Evolutionary conservation across 345 rosid species (phyloP).

Genomic region (Gossypium arboreum): DNA sequence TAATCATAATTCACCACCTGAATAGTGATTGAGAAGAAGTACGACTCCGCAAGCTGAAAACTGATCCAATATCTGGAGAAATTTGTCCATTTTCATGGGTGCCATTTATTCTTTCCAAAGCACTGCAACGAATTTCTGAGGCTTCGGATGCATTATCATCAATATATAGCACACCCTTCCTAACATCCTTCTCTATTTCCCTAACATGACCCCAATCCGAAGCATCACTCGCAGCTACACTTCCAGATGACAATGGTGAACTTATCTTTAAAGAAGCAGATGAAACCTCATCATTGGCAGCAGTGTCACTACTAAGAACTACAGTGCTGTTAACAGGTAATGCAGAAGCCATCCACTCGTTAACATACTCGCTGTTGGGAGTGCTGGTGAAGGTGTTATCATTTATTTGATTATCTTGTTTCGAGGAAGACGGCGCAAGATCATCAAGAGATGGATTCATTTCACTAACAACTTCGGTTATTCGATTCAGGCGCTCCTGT

Average conservation of each 20-base stretch:
- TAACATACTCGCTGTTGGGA: slow-evolving; percentile 31
- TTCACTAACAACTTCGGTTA: slow-evolving; percentile 74
- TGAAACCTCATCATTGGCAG: slow-evolving; percentile 60
- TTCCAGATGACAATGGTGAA: slow-evolving; percentile 66
- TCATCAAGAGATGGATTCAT: slow-evolving; percentile 57
- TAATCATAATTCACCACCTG: slow-evolving; percentile 46
- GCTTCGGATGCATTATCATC: slow-evolving; percentile 70
- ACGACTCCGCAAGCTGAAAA: slow-evolving; percentile 34
- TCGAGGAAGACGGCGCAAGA: slow-evolving; percentile 36
- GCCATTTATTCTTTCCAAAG: slow-evolving; percentile 47
- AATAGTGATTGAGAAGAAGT: slow-evolving; percentile 57
- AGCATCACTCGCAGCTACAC: slow-evolving; percentile 56
- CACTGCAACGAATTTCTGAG: slow-evolving; percentile 52
- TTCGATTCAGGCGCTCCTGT: slow-evolving; percentile 91
- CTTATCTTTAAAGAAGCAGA: slow-evolving; percentile 41
- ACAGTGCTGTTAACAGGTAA: slow-evolving; percentile 69
- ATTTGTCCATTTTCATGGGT: slow-evolving; percentile 48
- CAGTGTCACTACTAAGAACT: slow-evolving; percentile 81
- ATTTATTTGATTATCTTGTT: slow-evolving; percentile 34
- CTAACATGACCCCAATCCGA: slow-evolving; percentile 59
- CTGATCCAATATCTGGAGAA: slow-evolving; percentile 60
- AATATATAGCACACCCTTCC: slow-evolving; percentile 37
- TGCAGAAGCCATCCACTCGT: slow-evolving; percentile 78
- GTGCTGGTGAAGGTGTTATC: slow-evolving; percentile 33
- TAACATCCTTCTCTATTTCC: slow-evolving; percentile 55